Base-by-base conservation (phyloP, 2,329 filamentous ascomycete genomes). In the Penicillium digitatum region DNA sequence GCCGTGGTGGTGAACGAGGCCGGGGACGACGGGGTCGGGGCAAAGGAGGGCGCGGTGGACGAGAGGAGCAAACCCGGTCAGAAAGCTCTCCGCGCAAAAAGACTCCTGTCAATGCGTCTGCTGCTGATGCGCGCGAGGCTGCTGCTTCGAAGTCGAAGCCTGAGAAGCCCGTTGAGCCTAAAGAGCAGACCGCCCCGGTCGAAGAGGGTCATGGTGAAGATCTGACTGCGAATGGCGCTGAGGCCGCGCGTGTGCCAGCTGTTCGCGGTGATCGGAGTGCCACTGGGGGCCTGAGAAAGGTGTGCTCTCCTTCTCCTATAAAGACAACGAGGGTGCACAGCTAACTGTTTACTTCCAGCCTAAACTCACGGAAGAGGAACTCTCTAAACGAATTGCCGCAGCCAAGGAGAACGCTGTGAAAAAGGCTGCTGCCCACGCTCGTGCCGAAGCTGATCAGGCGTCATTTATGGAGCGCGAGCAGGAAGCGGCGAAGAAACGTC, bases 401-500 rank as follows among this genome's bases (percentile, higher is more conserved):
- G 87, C 86, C 63, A 79, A 80, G 58, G 78, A 85, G 61, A 82
- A 85, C 54, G 87, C 86, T 50, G 81, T 80, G 6, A 78, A 81
- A 47, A 77, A 83, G 14, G 78, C 79, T 9, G 83, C 82, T 9
- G 82, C 83, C 0, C 84, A 88, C 65, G 82, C 81, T 1, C 79
- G 84, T 26, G 84, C 84, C n/a, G 82, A 87, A 73, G 84, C 83
- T n/a, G 86, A 88, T 61, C 79, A 82, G 51, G 84, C 83, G 3
- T 81, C 80, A 0, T 87, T 86, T 66, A 78, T 84, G 39, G 79
- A 84, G 54, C 79, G 84, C n/a, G 85, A 88, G 65, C 80, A 81
- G 32, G 72, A 82, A 10, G 80, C 82, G 0, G 79, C 79, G 22
- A 76, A 80, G 61, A 79, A 82, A 53, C 74, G 80, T 53, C 78